Evolutionary conservation across 306 rosid species (phyloP), one percentile per base, ranked within the genome.

Genomic region (Cicer chorassanicum): DNA sequence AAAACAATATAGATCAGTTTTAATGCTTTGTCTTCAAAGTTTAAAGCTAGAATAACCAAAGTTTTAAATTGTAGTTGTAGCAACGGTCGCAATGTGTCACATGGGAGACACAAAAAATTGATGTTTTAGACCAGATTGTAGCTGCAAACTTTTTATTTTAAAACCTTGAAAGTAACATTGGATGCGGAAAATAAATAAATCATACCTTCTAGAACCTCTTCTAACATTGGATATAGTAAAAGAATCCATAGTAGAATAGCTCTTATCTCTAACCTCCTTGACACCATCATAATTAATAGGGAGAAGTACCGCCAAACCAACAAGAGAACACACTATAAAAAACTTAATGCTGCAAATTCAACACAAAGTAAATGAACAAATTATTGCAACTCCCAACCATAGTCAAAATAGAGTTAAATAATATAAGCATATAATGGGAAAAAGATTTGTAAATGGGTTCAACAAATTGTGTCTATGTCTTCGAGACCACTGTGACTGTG

Each of bases 171-270:
- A 51, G 29, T 53, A 53, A 16, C 29, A 16, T 53, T 53, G 18
- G 10, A 18, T 53, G 9, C 19, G n/a, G 7, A 51, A 72, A 46
- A 67, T 70, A 67, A 41, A 71, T 65, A 8, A 81, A n/a, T n/a
- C 79, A 79, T 46, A 89, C 95, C 91, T 87, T 75, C 69, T 51
- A 59, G 98, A 93, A 77, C 98, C 96, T 70, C 56, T 77, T 1
- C 59, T 73, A 49, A 93, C 76, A 82, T 93, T 91, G 65, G 98
- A 91, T 74, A 93, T 93, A 40, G 96, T 86, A 69, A 89, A 91
- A 77, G 86, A 74, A 80, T 91, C 96, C 87, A 86, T 72, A 53
- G 97, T 74, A 81, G 82, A 83, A 77, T 73, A 46, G 43, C 55
- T 82, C 53, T 48, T 74, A 14, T 38, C 72, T 9, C 49, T 49